A percentile compares a stretch with the other conserved stretches of the same genome.
phyloP scores from a whole-genome alignment of 2,329 filamentous ascomycete genomes.

The Fusarium virguliforme region DNA sequence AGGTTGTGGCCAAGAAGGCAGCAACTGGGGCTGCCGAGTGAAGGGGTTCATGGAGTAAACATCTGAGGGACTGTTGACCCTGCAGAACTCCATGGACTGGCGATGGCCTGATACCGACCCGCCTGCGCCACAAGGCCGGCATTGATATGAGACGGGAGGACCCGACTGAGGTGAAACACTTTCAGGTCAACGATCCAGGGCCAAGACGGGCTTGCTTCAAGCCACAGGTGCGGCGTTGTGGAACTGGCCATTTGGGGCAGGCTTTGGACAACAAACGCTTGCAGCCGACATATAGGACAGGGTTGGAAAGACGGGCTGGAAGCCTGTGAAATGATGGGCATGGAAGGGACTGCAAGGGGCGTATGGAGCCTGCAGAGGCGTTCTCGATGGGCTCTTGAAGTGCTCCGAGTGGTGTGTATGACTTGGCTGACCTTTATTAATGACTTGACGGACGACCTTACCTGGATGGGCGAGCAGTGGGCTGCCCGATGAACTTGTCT shows the following conservation, averaged over 20 bases:
- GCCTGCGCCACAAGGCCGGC: background rate
- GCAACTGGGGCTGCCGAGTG: constrained; percentile 42
- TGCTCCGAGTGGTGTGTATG: constrained; percentile 26
- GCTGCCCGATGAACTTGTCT: constrained; percentile 41
- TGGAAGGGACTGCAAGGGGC: constrained; percentile 11
- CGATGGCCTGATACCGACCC: constrained; percentile 2
- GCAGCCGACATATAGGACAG: constrained; percentile 2
- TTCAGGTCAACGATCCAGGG: constrained; percentile 16
- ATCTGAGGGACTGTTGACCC: constrained; percentile 6
- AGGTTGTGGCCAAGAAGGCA: constrained; percentile 73
- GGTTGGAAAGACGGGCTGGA: constrained; percentile 2
- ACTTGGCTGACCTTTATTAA: constrained; percentile 38
- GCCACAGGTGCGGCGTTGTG: background rate
- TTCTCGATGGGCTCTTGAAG: constrained; percentile 12
- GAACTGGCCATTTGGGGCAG: constrained; percentile 13
- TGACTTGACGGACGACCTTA: constrained; percentile 44
- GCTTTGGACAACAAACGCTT: constrained; percentile 7
- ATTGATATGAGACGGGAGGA: constrained; percentile 12
- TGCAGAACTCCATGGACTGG: constrained; percentile 17
- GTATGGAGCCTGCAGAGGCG: background rate
- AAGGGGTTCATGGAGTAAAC: constrained; percentile 21
- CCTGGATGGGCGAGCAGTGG: constrained; percentile 43
- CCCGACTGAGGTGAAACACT: constrained; percentile 27
- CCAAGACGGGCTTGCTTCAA: constrained; percentile 9
- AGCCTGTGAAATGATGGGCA: constrained; percentile 4